Conservation (phyloP, 2,329 filamentous ascomycete genomes). For the Ophiocordyceps camponoti-leonardi region DNA sequence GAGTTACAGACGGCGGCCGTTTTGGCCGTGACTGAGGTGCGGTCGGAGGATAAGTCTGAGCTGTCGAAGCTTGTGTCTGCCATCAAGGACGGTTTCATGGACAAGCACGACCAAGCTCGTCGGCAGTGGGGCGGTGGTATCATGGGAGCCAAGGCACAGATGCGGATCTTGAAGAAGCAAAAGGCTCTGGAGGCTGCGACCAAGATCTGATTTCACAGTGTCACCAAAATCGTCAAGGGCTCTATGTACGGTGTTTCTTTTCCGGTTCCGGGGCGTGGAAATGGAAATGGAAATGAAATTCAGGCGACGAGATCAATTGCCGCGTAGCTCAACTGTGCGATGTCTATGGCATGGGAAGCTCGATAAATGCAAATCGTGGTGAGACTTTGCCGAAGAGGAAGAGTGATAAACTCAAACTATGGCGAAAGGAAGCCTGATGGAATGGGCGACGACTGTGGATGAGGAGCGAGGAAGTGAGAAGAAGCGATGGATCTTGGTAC, state of each 20-base stretch:
- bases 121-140: slow-evolving; percentile 99
- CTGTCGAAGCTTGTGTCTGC: slow-evolving; percentile 90
- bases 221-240: not conserved
- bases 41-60: slow-evolving; percentile 95
- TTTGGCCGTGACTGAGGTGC: slow-evolving; percentile 88
- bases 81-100: slow-evolving; percentile 95
- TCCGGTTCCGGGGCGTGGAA: not conserved
- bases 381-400: not conserved
- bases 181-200: slow-evolving; percentile 89
- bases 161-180: slow-evolving; percentile 64
- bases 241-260: not conserved
- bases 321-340: not conserved
- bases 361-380: not conserved
- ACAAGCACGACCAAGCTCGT: slow-evolving; percentile 83
- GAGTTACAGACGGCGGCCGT: slow-evolving; percentile 72
- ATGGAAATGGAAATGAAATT: not conserved
- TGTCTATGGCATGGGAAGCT: not conserved
- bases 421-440: not conserved
- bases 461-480: not conserved
- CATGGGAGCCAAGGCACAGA: slow-evolving; percentile 90
- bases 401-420: not conserved
- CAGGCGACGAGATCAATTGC: not conserved
- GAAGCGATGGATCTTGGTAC: too few species aligned
- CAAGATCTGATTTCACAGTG: slow-evolving; percentile 62
- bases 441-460: not conserved